Conservation (phyloP, 805 yeast species). For the Torulaspora quercuum region DNA sequence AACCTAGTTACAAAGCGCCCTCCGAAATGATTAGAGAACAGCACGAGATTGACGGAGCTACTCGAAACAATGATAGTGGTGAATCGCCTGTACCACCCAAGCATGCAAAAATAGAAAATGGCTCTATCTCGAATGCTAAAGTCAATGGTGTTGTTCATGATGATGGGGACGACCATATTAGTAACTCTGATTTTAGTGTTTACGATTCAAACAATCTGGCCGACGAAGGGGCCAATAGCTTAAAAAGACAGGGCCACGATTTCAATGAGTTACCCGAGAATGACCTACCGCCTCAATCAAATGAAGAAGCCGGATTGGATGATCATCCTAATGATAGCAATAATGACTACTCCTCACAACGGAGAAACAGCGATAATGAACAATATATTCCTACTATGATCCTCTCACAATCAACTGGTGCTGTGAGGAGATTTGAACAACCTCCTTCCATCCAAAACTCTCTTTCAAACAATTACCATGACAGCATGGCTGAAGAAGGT, state of each 20-base stretch:
- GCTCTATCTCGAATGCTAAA: conserved; percentile 12
- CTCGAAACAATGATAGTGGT: background rate
- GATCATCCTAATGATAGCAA: conserved; percentile 2
- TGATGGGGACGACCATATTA: conserved; percentile 25
- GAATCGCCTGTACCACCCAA: background rate
- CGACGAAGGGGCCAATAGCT: conserved; percentile 17
- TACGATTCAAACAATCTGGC: conserved; percentile 12
- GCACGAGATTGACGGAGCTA: background rate
- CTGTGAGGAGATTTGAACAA: conserved; percentile 41
- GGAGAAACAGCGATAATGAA: conserved; percentile 22
- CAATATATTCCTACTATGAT: conserved; percentile 43
- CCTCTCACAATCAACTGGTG: conserved; percentile 53
- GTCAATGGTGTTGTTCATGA: conserved; percentile 17
- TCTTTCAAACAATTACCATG: conserved; percentile 15
- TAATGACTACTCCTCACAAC: conserved; percentile 6
- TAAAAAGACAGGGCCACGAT: conserved; percentile 23
- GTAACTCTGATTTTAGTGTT: conserved; percentile 8
- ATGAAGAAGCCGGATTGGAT: background rate
- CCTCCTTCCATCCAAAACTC: conserved; percentile 36
- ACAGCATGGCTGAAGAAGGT: conserved; percentile 1
- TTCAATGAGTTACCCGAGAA: conserved; percentile 5
- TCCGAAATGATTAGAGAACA: conserved; percentile 16
- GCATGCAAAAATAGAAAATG: conserved; percentile 1
- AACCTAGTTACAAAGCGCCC: conserved; percentile 24
- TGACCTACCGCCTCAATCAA: background rate